Conservation (phyloP, 1,139 yeast species). For the Suhomyces kunorum region DNA sequence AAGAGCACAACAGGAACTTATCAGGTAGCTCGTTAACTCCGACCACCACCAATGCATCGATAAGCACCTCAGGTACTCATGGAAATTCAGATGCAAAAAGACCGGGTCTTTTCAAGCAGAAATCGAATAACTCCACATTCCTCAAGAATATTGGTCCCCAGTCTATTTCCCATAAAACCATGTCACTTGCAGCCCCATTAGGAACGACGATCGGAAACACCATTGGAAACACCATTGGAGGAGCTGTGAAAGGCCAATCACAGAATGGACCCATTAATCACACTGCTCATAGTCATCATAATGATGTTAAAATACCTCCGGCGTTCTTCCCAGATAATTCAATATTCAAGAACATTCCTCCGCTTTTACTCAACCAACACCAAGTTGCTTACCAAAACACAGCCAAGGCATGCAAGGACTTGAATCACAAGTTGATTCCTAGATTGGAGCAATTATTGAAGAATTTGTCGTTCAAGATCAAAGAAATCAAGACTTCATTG, state of each 20-base stretch:
- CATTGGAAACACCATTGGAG: not conserved
- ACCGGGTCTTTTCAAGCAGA: slow-evolving; percentile 37
- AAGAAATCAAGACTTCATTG: slow-evolving; percentile 44
- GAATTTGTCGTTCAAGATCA: slow-evolving; percentile 42
- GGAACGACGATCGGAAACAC: not conserved
- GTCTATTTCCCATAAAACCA: slow-evolving; percentile 1
- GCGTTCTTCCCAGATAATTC: slow-evolving; percentile 46
- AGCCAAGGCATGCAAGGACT: slow-evolving; percentile 35
- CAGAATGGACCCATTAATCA: slow-evolving; percentile 3
- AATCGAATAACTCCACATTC: slow-evolving; percentile 29
- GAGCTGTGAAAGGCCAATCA: not conserved
- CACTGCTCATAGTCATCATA: slow-evolving; percentile 9
- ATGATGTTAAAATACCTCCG: slow-evolving; percentile 44
- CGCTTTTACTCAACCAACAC: slow-evolving; percentile 42
- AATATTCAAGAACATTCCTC: slow-evolving; percentile 36
- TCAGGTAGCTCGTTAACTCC: slow-evolving; percentile 5
- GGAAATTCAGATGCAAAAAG: slow-evolving; percentile 19
- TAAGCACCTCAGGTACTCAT: slow-evolving; percentile 1
- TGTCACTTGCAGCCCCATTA: not conserved
- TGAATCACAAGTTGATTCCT: slow-evolving; percentile 38
- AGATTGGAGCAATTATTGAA: slow-evolving; percentile 40
- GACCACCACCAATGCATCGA: slow-evolving; percentile 3
- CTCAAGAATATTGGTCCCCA: slow-evolving; percentile 15
- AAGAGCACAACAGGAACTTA: slow-evolving; percentile 13
- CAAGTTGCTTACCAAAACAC: slow-evolving; percentile 30